phyloP scores from a whole-genome alignment of 345 rosid genomes.

The Aegle marmelos region DNA sequence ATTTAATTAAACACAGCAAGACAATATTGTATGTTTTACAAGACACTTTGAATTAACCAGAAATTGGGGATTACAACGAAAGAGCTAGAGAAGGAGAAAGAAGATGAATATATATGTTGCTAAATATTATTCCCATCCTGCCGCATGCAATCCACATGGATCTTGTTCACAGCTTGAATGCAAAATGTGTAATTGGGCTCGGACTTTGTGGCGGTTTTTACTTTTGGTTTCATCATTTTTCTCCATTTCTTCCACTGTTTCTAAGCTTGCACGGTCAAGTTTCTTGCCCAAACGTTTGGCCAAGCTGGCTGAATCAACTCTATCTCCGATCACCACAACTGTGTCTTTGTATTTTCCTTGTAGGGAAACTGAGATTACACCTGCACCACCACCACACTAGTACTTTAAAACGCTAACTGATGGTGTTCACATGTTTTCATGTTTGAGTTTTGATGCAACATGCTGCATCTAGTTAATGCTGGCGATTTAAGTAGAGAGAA shows the following conservation, averaged over 20 bases:
- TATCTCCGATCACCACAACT: slow-evolving; percentile 16
- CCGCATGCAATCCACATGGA: background rate
- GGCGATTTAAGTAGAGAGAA: background rate
- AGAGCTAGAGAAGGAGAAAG: background rate
- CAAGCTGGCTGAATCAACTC: slow-evolving; percentile 14
- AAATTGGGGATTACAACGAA: background rate
- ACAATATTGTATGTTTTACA: background rate
- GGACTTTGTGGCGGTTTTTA: background rate
- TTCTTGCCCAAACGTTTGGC: slow-evolving; percentile 11
- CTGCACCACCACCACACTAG: background rate
- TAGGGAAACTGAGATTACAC: slow-evolving; percentile 13
- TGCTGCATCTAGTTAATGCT: background rate
- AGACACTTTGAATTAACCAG: background rate
- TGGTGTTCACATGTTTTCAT: background rate
- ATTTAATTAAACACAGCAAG: background rate
- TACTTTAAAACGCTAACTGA: background rate
- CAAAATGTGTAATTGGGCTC: background rate
- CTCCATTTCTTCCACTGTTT: slow-evolving; percentile 6
- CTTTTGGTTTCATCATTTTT: background rate
- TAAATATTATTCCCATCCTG: background rate
- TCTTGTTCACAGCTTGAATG: background rate
- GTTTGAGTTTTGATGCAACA: background rate
- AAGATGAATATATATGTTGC: background rate
- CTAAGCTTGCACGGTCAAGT: slow-evolving; percentile 5
- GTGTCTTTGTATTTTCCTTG: slow-evolving; percentile 12